A percentile compares a stretch with the other conserved stretches of the same genome.
Conservation (phyloP, 2,329 filamentous ascomycete genomes). For the Penicillium sp. region DNA sequence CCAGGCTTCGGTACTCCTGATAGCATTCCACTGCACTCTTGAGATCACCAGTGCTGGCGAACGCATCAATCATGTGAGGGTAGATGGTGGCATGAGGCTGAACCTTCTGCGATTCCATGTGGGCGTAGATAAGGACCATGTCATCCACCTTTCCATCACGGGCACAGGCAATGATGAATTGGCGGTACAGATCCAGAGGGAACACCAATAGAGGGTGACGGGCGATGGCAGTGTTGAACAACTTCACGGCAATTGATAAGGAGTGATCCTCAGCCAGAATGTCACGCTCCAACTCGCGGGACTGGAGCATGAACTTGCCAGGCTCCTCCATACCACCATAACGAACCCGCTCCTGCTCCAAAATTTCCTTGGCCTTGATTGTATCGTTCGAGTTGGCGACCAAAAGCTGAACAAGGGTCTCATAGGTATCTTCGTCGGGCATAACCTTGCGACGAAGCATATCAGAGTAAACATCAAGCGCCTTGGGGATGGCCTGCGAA, state of each 20-base stretch:
- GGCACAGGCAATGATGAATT: conserved; percentile 84
- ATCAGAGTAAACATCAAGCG: conserved; percentile 91
- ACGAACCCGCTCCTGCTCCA: conserved; percentile 80
- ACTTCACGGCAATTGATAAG: conserved; percentile 77
- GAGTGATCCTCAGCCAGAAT: conserved; percentile 87
- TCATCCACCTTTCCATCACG: conserved; percentile 77
- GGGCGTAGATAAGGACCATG: conserved; percentile 87
- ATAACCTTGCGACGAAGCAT: conserved; percentile 85
- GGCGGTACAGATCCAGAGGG: conserved; percentile 78
- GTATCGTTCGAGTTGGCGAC: conserved; percentile 80
- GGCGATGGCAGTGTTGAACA: conserved; percentile 76
- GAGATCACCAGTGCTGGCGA: conserved; percentile 77
- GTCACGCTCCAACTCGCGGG: conserved; percentile 81
- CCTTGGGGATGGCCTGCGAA: conserved; percentile 84
- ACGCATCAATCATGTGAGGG: conserved; percentile 92
- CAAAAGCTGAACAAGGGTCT: conserved; percentile 80
- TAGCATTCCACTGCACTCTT: conserved; percentile 91
- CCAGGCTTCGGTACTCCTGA: conserved; percentile 87
- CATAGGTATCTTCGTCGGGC: conserved; percentile 83
- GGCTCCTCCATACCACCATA: conserved; percentile 83
- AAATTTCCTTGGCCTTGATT: conserved; percentile 66
- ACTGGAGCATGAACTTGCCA: conserved; percentile 84
- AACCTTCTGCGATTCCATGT: conserved; percentile 80
- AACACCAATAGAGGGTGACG: conserved; percentile 64
- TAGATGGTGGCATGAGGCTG: conserved; percentile 80